Evolutionary conservation across 2,329 filamentous ascomycete species (phyloP), one percentile per base, ranked within the genome.

Genomic region (Neopestalotiopsis clavispora): DNA sequence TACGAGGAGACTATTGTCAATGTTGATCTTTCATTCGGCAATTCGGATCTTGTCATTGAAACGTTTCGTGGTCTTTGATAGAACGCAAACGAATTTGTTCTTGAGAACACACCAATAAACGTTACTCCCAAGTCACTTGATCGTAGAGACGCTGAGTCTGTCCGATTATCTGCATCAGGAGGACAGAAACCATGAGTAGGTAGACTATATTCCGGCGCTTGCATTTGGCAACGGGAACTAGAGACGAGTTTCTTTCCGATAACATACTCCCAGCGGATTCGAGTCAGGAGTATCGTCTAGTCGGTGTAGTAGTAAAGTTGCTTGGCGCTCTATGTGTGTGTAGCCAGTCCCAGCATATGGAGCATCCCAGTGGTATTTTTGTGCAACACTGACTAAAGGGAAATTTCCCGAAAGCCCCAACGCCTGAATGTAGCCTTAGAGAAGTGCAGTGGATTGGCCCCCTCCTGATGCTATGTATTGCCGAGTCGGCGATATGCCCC

Each of bases 401-500:
- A 52, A 52, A 52, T 52, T 52, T 17, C 45, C 45, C 45, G 45
- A n/a, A 49, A n/a, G 17, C 45, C 45, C 45, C 45, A 14, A 52
- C 6, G 6, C 34, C 10, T 38, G 34, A 38, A 38, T 10, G 34
- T 38, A 17, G n/a, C 9, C n/a, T 6, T n/a, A 52, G 17, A 52
- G 17, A 52, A 23, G 17, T 52, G 45, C 45, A 52, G 20, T 52
- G n/a, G 45, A 7, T 52, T 52, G 23, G 23, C 17, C 17, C 14
- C 20, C 45, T 20, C 45, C 17, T 52, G 45, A 20, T 52, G 4
- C 23, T 28, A 28, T 28, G 23, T 28, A 20, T n/a, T 52, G 17
- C 45, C 45, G 45, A 52, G 45, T 52, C 45, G 45, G 45, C 45
- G 45, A 52, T 52, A 52, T 52, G 45, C 45, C 45, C 45, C 45